A percentile compares a stretch with the other conserved stretches of the same genome.
phyloP scores from a whole-genome alignment of 371 early-diverging fungal species.

The Mucor piriformis region DNA sequence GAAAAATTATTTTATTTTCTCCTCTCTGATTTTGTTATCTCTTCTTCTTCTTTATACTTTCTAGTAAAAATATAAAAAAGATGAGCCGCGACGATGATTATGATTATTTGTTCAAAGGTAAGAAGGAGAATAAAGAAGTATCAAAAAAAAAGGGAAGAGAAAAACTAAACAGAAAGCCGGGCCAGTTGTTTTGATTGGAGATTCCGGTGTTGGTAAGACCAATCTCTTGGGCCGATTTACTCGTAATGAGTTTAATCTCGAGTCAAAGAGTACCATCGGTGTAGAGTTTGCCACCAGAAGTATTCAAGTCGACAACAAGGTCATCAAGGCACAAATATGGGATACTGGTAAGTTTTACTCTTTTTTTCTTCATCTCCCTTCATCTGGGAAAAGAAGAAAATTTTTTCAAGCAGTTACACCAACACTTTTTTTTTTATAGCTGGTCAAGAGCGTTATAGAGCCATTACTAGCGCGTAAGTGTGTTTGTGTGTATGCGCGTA shows the following conservation, averaged over 20 bases:
- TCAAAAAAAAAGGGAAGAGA: not conserved
- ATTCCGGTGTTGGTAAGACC: slow-evolving; percentile 99
- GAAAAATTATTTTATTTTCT: not conserved
- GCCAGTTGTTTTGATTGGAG: slow-evolving; percentile 98
- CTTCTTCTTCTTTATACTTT: not conserved
- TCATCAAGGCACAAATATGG: slow-evolving; percentile 99
- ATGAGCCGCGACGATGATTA: slow-evolving; percentile 27
- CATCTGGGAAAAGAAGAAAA: slow-evolving; percentile 5
- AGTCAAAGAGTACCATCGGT: slow-evolving; percentile 99
- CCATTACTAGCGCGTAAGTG: slow-evolving; percentile 88
- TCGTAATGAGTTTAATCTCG: slow-evolving; percentile 96
- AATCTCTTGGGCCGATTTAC: slow-evolving; percentile 98
- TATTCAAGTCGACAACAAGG: slow-evolving; percentile 95
- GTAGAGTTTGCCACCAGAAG: slow-evolving; percentile 99
- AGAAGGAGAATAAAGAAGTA: too few relatives aligned
- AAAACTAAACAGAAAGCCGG: slow-evolving; percentile 5
- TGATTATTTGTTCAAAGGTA: slow-evolving; percentile 32
- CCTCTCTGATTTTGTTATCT: not conserved
- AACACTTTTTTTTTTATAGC: slow-evolving; percentile 48
- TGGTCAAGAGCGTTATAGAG: slow-evolving; percentile 90
- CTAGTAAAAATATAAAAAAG: slow-evolving; percentile 8
- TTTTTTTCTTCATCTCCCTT: not conserved
- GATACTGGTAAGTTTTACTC: slow-evolving; percentile 62
- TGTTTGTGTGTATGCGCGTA: not conserved
- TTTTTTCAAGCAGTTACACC: slow-evolving; percentile 6